phyloP scores from a whole-genome alignment of 176 grass and related monocot genomes.

The Juncus inflexus region DNA sequence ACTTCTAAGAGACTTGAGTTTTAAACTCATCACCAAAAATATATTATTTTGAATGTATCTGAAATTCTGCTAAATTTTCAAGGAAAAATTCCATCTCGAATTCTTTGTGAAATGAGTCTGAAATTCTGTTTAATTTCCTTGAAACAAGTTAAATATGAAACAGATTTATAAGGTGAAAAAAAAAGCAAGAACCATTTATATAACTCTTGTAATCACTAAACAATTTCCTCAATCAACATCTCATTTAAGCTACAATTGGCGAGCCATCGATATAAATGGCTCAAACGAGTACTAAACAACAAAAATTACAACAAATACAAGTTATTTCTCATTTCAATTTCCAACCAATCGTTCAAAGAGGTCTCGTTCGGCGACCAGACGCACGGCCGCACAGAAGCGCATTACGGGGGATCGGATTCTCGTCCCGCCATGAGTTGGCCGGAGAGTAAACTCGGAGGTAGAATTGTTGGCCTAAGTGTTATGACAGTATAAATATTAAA shows the following conservation, averaged over 20 bases:
- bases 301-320: constrained; percentile 1
- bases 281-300: background rate
- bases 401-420: constrained; percentile 89
- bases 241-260: background rate
- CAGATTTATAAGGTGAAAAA: too few relatives aligned
- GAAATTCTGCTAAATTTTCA: too few relatives aligned
- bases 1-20: too few relatives aligned
- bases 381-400: constrained; percentile 82
- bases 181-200: too few relatives aligned
- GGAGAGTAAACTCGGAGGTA: constrained; percentile 92
- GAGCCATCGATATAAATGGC: constrained; percentile 4
- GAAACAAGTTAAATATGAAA: too few relatives aligned
- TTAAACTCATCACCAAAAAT: too few relatives aligned
- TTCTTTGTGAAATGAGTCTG: too few relatives aligned
- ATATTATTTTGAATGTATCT: too few relatives aligned
- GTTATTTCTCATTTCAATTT: background rate
- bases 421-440: constrained; percentile 81
- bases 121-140: too few relatives aligned
- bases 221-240: background rate
- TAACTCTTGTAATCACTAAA: background rate
- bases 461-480: constrained; percentile 92
- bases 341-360: constrained; percentile 79
- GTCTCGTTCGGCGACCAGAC: constrained; percentile 70
- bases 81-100: too few relatives aligned
- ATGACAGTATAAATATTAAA: too few relatives aligned